Percentiles rank a stretch among this genome's conserved stretches.
Evolutionary conservation across 768 basidiomycete species (phyloP).

Genomic region (Rhodosporidiobolus sp.): DNA sequence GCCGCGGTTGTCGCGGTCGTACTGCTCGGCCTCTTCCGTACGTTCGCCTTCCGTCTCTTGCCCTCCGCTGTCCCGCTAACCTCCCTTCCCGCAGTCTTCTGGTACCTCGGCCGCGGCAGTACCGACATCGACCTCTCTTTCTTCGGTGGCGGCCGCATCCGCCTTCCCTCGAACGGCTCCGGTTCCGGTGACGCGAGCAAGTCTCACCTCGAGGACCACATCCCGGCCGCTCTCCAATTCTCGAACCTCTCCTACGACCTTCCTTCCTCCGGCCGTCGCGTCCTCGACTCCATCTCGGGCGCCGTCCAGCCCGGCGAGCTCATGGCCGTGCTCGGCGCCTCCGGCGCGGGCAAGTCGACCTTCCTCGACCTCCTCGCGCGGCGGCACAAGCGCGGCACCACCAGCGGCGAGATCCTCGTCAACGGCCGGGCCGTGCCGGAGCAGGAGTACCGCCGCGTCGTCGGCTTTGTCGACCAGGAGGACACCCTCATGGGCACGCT

Average conservation of each 20-base stretch:
- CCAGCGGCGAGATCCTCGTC: slow-evolving; percentile 71
- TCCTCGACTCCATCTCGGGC: slow-evolving; percentile 79
- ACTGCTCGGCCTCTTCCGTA: slow-evolving; percentile 59
- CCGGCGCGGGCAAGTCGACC: slow-evolving; percentile 78
- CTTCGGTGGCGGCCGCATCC: slow-evolving; percentile 57
- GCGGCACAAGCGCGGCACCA: slow-evolving; percentile 64
- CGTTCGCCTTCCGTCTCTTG: slow-evolving; percentile 17
- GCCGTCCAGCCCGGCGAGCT: slow-evolving; percentile 82
- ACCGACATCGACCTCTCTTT: slow-evolving; percentile 60
- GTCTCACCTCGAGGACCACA: slow-evolving; percentile 81
- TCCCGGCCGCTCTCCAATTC: slow-evolving; percentile 92
- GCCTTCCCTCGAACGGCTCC: slow-evolving; percentile 47
- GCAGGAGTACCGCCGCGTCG: slow-evolving; percentile 73
- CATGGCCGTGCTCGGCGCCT: slow-evolving; percentile 95
- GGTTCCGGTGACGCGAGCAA: slow-evolving; percentile 65
- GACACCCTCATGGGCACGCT: slow-evolving; percentile 95
- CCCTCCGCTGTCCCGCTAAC: neutral
- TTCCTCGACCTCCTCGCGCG: too few relatives aligned
- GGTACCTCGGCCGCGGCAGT: slow-evolving; percentile 81
- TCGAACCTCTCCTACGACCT: slow-evolving; percentile 76
- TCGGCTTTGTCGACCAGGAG: slow-evolving; percentile 97
- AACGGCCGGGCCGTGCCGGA: slow-evolving; percentile 77
- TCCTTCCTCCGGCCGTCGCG: slow-evolving; percentile 58
- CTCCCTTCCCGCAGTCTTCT: slow-evolving; percentile 59
- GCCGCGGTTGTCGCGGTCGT: slow-evolving; percentile 74